Conservation (phyloP, 2,329 filamentous ascomycete genomes). For the Botrytis hyacinthi region DNA sequence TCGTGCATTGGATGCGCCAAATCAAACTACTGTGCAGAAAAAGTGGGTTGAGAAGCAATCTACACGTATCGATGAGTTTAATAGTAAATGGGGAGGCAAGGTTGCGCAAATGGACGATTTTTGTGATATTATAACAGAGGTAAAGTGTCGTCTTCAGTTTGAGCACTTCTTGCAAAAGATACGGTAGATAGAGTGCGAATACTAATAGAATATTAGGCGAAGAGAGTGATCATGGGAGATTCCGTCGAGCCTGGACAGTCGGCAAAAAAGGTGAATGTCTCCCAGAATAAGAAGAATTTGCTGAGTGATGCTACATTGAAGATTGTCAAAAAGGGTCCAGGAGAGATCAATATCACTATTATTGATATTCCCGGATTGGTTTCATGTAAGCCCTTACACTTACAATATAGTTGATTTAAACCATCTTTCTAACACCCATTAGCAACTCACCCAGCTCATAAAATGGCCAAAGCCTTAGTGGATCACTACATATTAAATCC, state of each 20-base stretch:
- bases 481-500: constrained; percentile 42
- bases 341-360: constrained; percentile 29
- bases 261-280: neutral
- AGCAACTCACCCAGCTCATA: constrained; percentile 19
- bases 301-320: constrained; percentile 4
- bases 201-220: neutral
- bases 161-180: no score
- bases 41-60: neutral
- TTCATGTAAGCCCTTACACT: constrained; percentile 18
- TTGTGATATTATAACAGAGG: neutral
- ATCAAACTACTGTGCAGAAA: neutral
- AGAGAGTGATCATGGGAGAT: neutral
- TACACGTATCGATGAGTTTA: neutral
- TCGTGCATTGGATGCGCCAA: neutral
- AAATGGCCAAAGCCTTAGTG: constrained; percentile 28
- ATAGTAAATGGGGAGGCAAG: neutral
- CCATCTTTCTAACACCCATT: neutral
- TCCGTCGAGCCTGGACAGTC: neutral
- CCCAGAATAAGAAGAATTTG: neutral
- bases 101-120: neutral
- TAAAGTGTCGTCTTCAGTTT: neutral
- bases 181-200: no score
- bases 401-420: neutral
- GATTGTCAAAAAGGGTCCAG: constrained; percentile 24
- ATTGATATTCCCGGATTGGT: constrained; percentile 37